These are phyloP conservation scores for Crocinoboletus sp. DNA, from an alignment of 1,284 basidiomycete genomes.

Conservation along the genomic window DNA sequence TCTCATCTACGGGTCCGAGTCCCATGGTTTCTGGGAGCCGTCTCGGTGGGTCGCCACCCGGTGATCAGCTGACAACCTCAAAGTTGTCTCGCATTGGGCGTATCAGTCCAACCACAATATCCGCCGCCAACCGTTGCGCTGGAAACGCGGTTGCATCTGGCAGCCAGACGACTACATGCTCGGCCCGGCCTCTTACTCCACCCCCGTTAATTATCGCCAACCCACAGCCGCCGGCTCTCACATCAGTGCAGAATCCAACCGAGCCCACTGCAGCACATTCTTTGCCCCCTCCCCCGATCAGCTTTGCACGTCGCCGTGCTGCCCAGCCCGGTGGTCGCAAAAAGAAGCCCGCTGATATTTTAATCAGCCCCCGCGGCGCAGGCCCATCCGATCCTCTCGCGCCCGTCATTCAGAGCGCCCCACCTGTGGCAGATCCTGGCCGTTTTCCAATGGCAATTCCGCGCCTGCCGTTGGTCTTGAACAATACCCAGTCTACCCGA, in stretches of 20 bases:
- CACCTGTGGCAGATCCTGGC: slow-evolving; percentile 48
- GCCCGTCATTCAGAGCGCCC: slow-evolving; percentile 69
- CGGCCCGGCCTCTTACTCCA: slow-evolving; percentile 23
- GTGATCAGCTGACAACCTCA: slow-evolving; percentile 28
- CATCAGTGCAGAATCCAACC: slow-evolving; percentile 12
- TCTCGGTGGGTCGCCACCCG: slow-evolving; percentile 23
- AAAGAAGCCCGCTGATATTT: slow-evolving; percentile 71
- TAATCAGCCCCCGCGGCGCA: slow-evolving; percentile 63
- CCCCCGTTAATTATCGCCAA: slow-evolving; percentile 26
- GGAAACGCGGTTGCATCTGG: slow-evolving; percentile 23
- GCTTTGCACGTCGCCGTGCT: slow-evolving; percentile 67
- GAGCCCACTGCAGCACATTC: slow-evolving; percentile 25
- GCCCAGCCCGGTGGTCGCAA: slow-evolving; percentile 52
- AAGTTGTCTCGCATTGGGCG: slow-evolving; percentile 28
- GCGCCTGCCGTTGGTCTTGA: slow-evolving; percentile 53
- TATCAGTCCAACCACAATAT: slow-evolving; percentile 36
- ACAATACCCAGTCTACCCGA: slow-evolving; percentile 39
- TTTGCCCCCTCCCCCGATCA: slow-evolving; percentile 64
- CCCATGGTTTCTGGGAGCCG: slow-evolving; percentile 17
- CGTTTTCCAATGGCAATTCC: slow-evolving; percentile 61
- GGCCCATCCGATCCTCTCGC: slow-evolving; percentile 51
- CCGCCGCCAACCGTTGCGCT: slow-evolving; percentile 25
- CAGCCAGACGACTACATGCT: slow-evolving; percentile 18
- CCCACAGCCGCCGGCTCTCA: slow-evolving; percentile 21
- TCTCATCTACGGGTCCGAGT: slow-evolving; percentile 28